A percentile compares a stretch with the other conserved stretches of the same genome.
These are phyloP conservation scores for Albifimbria verrucaria DNA, from an alignment of 2,329 filamentous ascomycete genomes.

Conservation along the genomic window DNA sequence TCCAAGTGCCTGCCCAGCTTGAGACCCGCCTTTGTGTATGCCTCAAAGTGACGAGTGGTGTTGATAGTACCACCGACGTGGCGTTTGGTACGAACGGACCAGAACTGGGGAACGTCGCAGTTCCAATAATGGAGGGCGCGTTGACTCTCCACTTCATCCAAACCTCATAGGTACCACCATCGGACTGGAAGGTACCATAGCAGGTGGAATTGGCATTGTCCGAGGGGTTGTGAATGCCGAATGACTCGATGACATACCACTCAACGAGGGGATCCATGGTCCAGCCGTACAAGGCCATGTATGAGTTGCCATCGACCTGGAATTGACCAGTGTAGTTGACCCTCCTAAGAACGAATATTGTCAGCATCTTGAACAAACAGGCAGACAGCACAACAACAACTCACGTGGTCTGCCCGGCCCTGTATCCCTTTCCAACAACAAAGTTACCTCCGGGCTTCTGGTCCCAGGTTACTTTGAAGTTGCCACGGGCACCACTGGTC, in stretches of 20 bases:
- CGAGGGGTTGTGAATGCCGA: constrained; percentile 24
- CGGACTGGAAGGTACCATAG: constrained; percentile 11
- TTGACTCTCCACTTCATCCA: constrained; percentile 27
- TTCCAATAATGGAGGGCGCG: constrained; percentile 38
- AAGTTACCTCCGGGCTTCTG: constrained; percentile 6
- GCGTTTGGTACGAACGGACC: constrained; percentile 31
- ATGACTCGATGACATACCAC: constrained; percentile 19
- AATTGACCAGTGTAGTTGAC: constrained; percentile 6
- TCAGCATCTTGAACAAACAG: neutral
- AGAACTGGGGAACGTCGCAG: constrained; percentile 44
- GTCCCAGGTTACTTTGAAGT: constrained; percentile 4
- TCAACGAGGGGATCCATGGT: constrained; percentile 24
- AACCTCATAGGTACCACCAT: constrained; percentile 24
- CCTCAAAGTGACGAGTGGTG: constrained; percentile 4
- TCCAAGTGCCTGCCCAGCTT: constrained; percentile 3
- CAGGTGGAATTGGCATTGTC: constrained; percentile 14
- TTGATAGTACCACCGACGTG: constrained; percentile 8
- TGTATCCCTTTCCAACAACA: constrained; percentile 7
- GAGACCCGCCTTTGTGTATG: constrained; percentile 1
- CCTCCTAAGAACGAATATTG: neutral
- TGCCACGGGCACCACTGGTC: constrained; percentile 1
- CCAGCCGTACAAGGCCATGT: constrained; percentile 32
- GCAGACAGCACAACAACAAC: neutral
- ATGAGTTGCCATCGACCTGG: constrained; percentile 9
- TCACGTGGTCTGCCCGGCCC: constrained; percentile 4